These are phyloP conservation scores for Emmonsiellopsis sp. DNA, from an alignment of 2,329 filamentous ascomycete species.

Conservation along the genomic window DNA sequence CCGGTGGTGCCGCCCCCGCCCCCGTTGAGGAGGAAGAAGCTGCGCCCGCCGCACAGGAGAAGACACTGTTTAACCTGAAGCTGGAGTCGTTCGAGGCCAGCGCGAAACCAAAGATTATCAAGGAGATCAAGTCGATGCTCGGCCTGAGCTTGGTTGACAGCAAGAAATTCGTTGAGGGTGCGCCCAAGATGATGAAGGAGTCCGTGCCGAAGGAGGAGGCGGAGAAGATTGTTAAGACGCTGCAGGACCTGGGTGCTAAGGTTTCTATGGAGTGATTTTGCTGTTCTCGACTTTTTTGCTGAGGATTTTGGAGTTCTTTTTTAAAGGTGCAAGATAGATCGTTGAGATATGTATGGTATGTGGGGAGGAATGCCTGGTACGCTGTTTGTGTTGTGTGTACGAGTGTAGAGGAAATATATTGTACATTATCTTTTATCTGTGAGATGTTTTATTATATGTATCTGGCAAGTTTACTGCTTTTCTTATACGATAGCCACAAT, in stretches of 20 bases:
- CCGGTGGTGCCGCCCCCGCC: conserved; percentile 48
- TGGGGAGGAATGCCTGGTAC: background rate
- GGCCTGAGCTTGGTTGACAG: conserved; percentile 94
- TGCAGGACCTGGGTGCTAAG: conserved; percentile 88
- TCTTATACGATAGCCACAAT: background rate
- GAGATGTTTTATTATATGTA: conserved; percentile 1
- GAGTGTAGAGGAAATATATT: background rate
- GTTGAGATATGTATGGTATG: background rate
- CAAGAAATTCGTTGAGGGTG: conserved; percentile 99
- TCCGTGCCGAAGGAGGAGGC: conserved; percentile 97
- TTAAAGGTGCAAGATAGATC: background rate
- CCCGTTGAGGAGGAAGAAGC: conserved; percentile 70
- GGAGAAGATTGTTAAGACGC: conserved; percentile 91
- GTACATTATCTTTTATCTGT: conserved; percentile 1
- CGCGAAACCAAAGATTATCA: conserved; percentile 98
- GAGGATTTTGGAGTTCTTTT: conserved; percentile 1
- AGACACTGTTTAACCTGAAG: conserved; percentile 96
- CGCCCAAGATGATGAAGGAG: conserved; percentile 98
- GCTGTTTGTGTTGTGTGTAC: background rate
- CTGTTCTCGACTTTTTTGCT: background rate
- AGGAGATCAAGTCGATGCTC: conserved; percentile 96
- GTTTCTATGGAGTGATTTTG: conserved; percentile 73
- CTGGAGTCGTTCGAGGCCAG: conserved; percentile 78
- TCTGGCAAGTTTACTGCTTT: background rate
- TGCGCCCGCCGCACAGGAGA: conserved; percentile 77